Evolutionary conservation across 257 asterid genomes (phyloP).

Genomic region (Solanum bulbocastanum): DNA sequence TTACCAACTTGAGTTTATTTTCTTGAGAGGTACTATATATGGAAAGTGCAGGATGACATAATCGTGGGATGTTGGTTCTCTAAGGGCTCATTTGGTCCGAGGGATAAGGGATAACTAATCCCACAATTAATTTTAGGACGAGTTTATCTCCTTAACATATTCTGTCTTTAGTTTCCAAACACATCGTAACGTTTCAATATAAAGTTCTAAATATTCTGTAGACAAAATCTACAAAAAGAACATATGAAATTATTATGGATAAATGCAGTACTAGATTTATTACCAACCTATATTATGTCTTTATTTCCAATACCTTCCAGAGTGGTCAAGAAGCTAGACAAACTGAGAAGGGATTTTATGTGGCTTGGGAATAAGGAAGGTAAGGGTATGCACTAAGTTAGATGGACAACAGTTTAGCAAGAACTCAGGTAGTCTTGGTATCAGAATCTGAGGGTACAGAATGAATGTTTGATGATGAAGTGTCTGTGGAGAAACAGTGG

Average conservation of each 20-base stretch:
- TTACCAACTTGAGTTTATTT: not conserved
- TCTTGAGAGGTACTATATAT: not conserved
- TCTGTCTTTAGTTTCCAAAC: not conserved
- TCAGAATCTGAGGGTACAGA: not conserved
- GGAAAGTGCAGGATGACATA: not conserved
- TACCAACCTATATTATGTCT: not conserved
- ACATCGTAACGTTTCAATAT: not conserved
- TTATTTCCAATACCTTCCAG: not conserved
- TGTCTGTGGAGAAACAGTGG: not conserved
- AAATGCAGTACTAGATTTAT: not conserved
- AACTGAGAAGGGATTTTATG: not conserved
- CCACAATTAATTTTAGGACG: not conserved
- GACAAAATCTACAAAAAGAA: not conserved
- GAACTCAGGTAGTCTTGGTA: not conserved
- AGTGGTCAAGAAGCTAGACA: not conserved
- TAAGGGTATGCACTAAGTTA: not conserved
- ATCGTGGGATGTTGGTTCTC: not conserved
- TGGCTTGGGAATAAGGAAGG: not conserved
- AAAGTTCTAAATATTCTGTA: not conserved
- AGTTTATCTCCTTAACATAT: not conserved
- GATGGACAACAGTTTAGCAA: not conserved
- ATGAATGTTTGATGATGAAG: not conserved
- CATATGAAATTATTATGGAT: not conserved
- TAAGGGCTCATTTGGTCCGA: not conserved
- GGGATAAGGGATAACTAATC: not conserved